Evolutionary conservation across 148 eudicot species (phyloP).

Genomic region (Euryodendron excelsum): DNA sequence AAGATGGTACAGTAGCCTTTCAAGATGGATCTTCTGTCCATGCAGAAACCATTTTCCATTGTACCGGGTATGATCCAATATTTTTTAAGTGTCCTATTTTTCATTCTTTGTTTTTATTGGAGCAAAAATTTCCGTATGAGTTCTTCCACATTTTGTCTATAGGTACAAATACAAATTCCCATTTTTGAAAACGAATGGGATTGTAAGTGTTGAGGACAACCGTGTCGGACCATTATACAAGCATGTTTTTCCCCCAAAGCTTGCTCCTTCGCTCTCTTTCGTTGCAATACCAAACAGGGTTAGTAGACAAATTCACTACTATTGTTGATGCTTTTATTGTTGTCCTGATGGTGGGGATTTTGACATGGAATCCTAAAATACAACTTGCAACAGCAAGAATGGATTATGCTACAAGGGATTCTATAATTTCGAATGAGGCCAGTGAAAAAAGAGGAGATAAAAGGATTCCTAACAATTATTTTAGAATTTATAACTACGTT

Average conservation of each 20-base stretch:
- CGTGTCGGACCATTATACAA: conserved; percentile 68
- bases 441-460: not conserved
- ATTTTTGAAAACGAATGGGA: conserved; percentile 46
- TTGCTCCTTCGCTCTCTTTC: conserved; percentile 60
- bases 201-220: conserved; percentile 44
- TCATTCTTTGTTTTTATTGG: no score
- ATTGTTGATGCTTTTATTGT: not conserved
- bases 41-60: conserved; percentile 50
- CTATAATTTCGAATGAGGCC: not conserved
- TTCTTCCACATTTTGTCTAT: not conserved
- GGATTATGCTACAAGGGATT: not conserved
- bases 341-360: not conserved
- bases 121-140: no score
- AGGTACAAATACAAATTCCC: conserved; percentile 52
- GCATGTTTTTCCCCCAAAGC: conserved; percentile 55
- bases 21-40: conserved; percentile 44
- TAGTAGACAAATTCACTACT: not conserved
- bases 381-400: not conserved
- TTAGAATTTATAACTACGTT: not conserved
- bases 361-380: not conserved
- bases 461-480: not conserved
- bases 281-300: conserved; percentile 47
- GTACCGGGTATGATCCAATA: conserved; percentile 43
- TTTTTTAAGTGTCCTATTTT: not conserved
- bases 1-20: conserved; percentile 50